Conservation (phyloP, 306 rosid species). For the Elaeagnus macrophylla region DNA sequence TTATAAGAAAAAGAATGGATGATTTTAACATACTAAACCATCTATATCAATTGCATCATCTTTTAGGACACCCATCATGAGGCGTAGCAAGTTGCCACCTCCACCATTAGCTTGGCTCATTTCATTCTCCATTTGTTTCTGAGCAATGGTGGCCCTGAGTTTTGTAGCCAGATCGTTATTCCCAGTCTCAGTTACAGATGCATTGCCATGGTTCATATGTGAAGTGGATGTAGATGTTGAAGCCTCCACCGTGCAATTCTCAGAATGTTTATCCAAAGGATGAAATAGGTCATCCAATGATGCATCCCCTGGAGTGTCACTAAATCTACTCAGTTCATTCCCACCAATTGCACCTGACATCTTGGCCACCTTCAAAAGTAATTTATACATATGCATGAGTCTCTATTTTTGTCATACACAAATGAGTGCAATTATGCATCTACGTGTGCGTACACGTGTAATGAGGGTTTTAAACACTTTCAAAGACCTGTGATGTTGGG, state of each 20-base stretch:
- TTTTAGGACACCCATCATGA: conserved; percentile 79
- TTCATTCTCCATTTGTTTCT: conserved; percentile 83
- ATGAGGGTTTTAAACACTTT: conserved; percentile 10
- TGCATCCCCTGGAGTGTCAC: conserved; percentile 98
- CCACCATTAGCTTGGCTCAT: conserved; percentile 67
- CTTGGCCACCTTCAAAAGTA: conserved; percentile 59
- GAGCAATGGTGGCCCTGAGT: conserved; percentile 89
- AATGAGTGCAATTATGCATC: too few species aligned
- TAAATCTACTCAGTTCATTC: conserved; percentile 83
- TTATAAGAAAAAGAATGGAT: neutral
- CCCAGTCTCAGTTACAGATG: conserved; percentile 48
- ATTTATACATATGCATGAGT: conserved; percentile 25
- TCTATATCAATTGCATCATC: conserved; percentile 87
- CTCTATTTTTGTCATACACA: neutral
- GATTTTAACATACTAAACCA: conserved; percentile 62
- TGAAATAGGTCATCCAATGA: conserved; percentile 89
- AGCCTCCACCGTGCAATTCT: conserved; percentile 55
- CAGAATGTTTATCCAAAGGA: conserved; percentile 61
- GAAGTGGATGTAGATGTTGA: conserved; percentile 74
- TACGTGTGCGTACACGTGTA: neutral
- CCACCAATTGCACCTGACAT: conserved; percentile 49
- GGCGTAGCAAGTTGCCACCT: conserved; percentile 73
- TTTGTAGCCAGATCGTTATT: conserved; percentile 87
- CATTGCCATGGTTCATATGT: conserved; percentile 40
- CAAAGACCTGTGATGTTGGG: conserved; percentile 3